These are phyloP conservation scores for Neonectria punicea DNA, from an alignment of 2,329 filamentous ascomycete species.

Conservation along the genomic window DNA sequence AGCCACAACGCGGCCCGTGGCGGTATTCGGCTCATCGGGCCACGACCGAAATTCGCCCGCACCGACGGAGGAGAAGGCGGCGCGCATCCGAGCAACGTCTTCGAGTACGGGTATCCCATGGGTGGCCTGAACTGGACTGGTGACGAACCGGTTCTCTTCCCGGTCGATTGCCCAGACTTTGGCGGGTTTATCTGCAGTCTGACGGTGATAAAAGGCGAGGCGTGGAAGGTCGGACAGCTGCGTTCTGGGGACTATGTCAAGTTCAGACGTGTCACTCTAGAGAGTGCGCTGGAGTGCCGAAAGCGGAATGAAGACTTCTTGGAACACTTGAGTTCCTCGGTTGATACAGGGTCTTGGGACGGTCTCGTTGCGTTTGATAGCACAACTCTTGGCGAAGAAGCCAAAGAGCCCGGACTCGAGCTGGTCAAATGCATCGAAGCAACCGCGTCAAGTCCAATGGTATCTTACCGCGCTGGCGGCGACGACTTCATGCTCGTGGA, in stretches of 20 bases:
- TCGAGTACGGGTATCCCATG: constrained; percentile 55
- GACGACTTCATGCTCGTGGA: constrained; percentile 67
- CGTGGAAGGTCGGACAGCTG: constrained; percentile 51
- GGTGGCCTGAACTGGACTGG: constrained; percentile 50
- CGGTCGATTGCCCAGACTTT: constrained; percentile 46
- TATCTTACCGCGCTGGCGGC: constrained; percentile 55
- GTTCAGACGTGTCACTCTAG: constrained; percentile 54
- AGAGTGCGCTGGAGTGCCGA: constrained; percentile 16
- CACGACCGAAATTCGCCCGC: constrained; percentile 67
- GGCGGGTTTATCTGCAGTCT: constrained; percentile 47
- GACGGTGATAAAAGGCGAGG: constrained; percentile 46
- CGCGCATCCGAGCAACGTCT: constrained; percentile 65
- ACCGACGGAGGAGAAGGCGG: constrained; percentile 71
- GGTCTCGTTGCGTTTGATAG: constrained; percentile 12
- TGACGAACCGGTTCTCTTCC: constrained; percentile 48
- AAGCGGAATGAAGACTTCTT: constrained; percentile 20
- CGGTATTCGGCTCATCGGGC: constrained; percentile 69
- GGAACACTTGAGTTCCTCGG: background rate
- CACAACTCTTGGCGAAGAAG: constrained; percentile 5
- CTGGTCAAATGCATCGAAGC: constrained; percentile 10
- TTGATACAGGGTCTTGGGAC: constrained; percentile 11
- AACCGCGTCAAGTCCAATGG: constrained; percentile 45
- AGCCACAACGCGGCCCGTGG: constrained; percentile 70
- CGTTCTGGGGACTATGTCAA: constrained; percentile 42
- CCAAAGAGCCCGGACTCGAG: constrained; percentile 13